phyloP scores from a whole-genome alignment of 139 green algal genomes.

The Protoeuglena noctilucae region DNA sequence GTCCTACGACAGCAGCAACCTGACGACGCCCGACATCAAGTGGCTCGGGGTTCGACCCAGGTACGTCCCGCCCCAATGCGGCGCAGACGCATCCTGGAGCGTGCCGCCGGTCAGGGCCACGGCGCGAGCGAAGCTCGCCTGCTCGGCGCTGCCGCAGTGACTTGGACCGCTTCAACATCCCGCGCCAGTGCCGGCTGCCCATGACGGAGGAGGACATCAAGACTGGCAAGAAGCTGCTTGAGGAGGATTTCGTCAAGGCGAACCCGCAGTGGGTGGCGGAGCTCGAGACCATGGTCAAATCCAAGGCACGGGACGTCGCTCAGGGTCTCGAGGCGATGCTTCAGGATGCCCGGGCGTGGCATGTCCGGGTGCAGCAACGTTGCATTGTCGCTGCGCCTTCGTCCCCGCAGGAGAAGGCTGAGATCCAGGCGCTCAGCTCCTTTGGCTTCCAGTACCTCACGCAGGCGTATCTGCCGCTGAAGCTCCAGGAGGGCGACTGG shows the following conservation, averaged over 20 bases:
- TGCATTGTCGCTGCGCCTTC: too few relatives aligned
- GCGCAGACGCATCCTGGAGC: too few relatives aligned
- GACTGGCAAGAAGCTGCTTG: slow-evolving; percentile 46
- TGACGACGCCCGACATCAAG: slow-evolving; percentile 83
- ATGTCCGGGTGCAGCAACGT: too few relatives aligned
- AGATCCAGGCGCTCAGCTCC: slow-evolving; percentile 84
- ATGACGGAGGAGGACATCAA: slow-evolving; percentile 72
- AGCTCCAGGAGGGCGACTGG: slow-evolving; percentile 77
- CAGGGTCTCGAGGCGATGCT: too few relatives aligned
- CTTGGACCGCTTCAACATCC: slow-evolving; percentile 79
- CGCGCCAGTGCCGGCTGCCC: slow-evolving; percentile 75
- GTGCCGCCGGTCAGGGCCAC: too few relatives aligned
- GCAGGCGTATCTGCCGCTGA: slow-evolving; percentile 78
- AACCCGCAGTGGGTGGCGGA: slow-evolving; percentile 88
- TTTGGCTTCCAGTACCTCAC: slow-evolving; percentile 85
- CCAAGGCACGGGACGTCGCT: too few relatives aligned
- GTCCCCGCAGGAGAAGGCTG: slow-evolving; percentile 87
- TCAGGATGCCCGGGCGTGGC: too few relatives aligned
- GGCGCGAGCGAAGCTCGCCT: not conserved
- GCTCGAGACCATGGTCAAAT: slow-evolving; percentile 86
- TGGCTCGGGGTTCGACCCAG: slow-evolving; percentile 83
- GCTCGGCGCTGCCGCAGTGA: too few relatives aligned
- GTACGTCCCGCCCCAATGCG: too few relatives aligned
- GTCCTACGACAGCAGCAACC: slow-evolving; percentile 69
- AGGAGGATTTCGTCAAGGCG: slow-evolving; percentile 85